These are phyloP conservation scores for Mucor saturninus DNA, from an alignment of 371 early-diverging fungal genomes.

Conservation along the genomic window DNA sequence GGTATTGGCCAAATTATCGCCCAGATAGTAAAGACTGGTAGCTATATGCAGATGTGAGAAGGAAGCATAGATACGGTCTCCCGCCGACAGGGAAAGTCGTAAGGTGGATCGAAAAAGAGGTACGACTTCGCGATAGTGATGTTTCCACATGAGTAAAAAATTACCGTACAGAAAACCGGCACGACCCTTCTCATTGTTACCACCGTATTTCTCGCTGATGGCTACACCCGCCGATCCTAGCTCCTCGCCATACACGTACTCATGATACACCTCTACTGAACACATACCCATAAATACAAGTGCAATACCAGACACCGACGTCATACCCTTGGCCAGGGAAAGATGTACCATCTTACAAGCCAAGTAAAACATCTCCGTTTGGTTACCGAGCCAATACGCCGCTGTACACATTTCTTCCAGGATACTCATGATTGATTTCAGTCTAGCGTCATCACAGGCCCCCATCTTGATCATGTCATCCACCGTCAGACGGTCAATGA, in stretches of 20 bases:
- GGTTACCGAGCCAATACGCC: slow-evolving; percentile 48
- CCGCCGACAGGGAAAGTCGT: slow-evolving; percentile 31
- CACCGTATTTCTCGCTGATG: slow-evolving; percentile 35
- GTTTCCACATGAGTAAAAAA: slow-evolving; percentile 41
- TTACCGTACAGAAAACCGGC: slow-evolving; percentile 34
- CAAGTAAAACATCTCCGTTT: slow-evolving; percentile 42
- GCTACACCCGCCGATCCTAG: slow-evolving; percentile 39
- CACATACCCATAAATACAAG: slow-evolving; percentile 37
- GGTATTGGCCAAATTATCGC: slow-evolving; percentile 27
- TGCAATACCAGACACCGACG: slow-evolving; percentile 31
- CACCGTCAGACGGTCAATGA: slow-evolving; percentile 26
- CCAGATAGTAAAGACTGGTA: slow-evolving; percentile 27
- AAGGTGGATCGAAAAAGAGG: slow-evolving; percentile 20
- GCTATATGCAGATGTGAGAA: slow-evolving; percentile 41
- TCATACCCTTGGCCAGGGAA: slow-evolving; percentile 36
- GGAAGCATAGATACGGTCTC: slow-evolving; percentile 50
- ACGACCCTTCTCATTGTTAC: slow-evolving; percentile 42
- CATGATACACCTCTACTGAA: slow-evolving; percentile 29
- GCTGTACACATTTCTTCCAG: slow-evolving; percentile 46
- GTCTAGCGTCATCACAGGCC: slow-evolving; percentile 29
- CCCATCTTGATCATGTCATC: slow-evolving; percentile 19
- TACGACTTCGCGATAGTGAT: slow-evolving; percentile 33
- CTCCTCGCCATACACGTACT: slow-evolving; percentile 38
- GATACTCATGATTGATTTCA: slow-evolving; percentile 34
- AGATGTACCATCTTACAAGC: slow-evolving; percentile 36